Evolutionary conservation across 139 green algal genomes (phyloP).

Genomic region (Chloropicon primus): DNA sequence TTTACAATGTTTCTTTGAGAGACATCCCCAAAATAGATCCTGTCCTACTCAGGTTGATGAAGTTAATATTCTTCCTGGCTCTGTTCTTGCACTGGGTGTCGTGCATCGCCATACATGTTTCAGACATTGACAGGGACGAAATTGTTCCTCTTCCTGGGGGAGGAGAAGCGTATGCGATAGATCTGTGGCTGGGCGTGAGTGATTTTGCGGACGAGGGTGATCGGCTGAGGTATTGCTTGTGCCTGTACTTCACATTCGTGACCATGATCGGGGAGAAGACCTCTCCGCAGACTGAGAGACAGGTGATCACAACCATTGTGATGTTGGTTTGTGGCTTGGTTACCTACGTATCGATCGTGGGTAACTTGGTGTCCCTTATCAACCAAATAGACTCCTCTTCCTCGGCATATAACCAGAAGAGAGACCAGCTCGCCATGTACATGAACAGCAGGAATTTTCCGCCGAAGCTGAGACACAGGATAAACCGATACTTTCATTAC

Average conservation of each 20-base stretch:
- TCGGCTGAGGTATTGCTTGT: neutral
- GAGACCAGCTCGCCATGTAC: neutral
- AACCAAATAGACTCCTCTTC: neutral
- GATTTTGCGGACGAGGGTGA: neutral
- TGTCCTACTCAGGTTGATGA: neutral
- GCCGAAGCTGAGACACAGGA: neutral
- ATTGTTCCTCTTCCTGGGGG: neutral
- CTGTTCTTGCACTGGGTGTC: neutral
- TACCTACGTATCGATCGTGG: neutral
- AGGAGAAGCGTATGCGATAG: neutral
- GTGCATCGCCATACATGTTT: neutral
- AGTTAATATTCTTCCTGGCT: neutral
- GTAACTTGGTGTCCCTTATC: neutral
- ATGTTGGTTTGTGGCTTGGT: neutral
- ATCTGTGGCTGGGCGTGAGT: neutral
- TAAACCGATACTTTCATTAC: neutral
- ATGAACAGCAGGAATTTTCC: neutral
- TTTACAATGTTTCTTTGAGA: neutral
- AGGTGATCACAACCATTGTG: neutral
- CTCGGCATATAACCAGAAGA: neutral
- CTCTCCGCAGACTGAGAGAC: neutral
- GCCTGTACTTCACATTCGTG: neutral
- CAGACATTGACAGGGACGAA: neutral
- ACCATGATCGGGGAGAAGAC: neutral
- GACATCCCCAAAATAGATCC: neutral